phyloP scores from a whole-genome alignment of 495 filamentous ascomycete species.

The Xanthoparmelia taractica region DNA sequence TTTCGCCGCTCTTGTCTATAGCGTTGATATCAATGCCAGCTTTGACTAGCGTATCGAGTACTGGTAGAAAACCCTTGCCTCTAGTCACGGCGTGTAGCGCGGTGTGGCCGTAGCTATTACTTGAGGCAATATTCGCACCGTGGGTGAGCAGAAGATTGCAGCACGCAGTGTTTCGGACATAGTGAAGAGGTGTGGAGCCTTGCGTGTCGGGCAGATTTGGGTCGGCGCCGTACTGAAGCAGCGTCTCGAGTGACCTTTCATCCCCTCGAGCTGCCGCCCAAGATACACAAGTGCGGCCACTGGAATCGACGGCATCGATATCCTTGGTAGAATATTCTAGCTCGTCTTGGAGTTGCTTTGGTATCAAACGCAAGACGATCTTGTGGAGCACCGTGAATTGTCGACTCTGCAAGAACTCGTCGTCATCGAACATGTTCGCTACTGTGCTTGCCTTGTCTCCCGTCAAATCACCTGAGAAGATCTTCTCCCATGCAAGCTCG shows the following conservation, averaged over 20 bases:
- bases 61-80: not conserved
- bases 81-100: not conserved
- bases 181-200: not conserved
- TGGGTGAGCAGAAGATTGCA: slow-evolving; percentile 7
- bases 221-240: slow-evolving; percentile 23
- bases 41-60: slow-evolving; percentile 2
- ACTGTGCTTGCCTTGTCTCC: not conserved
- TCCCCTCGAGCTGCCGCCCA: slow-evolving; percentile 20
- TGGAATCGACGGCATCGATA: slow-evolving; percentile 16
- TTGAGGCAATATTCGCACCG: not conserved
- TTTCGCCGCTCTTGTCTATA: slow-evolving; percentile 5
- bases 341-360: slow-evolving; percentile 5
- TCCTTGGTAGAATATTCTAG: slow-evolving; percentile 14
- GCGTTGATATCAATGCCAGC: slow-evolving; percentile 8
- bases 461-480: not conserved
- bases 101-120: slow-evolving; percentile 12
- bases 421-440: slow-evolving; percentile 7
- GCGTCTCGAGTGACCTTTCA: slow-evolving; percentile 1
- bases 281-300: slow-evolving; percentile 19
- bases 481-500: slow-evolving; percentile 1
- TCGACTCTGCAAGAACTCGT: slow-evolving; percentile 1
- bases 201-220: slow-evolving; percentile 10
- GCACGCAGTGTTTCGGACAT: not conserved
- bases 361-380: slow-evolving; percentile 10
- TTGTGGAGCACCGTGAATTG: slow-evolving; percentile 18